Evolutionary conservation across 352 stramenopile genomes (phyloP), one percentile per base, ranked within the genome.

Genomic region (Plasmopara muralis): DNA sequence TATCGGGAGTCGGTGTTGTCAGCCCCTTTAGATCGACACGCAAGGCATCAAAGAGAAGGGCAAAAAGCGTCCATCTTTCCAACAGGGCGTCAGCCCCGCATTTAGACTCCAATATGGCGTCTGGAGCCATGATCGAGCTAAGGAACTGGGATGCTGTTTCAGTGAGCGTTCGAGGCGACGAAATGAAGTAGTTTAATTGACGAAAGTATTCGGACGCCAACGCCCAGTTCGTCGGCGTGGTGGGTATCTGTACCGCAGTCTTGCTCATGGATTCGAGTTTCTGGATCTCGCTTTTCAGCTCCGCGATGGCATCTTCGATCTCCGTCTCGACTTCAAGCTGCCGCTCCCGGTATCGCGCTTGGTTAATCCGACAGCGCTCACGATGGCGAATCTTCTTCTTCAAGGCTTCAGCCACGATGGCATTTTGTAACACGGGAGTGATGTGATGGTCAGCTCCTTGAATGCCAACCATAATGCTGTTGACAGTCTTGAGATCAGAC

Each of bases 301-400:
- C 44, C 9, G 3, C 4, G 12, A 60, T 54, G 8, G 20, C 30
- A 10, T 41, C 45, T 9, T 46, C 5, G 10, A 50, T 34, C 3
- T 18, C n/a, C 0, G 10, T 45, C n/a, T 54, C 28, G n/a, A 33
- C 18, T 35, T 46, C 43, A 5, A 35, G 35, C 33, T 55, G 53
- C 16, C 25, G 47, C 30, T 55, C 7, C 16, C 53, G 39, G 12
- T 60, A 60, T 0, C 45, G 39, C 16, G 29, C 38, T 30, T 53
- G 43, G 38, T 53, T 59, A 4, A 49, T 29, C 16, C 52, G 52
- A n/a, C 43, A 59, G 10, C 38, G 37, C 28, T 59, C 52, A 37
- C 52, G 52, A n/a, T 53, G 44, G 12, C 20, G 30, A 13, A 50
- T 46, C 20, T 60, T 60, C n/a, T 50, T 55, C 25, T 48, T 47